Evolutionary conservation across 495 filamentous ascomycete genomes (phyloP).

Genomic region (Trichocladium antarcticum): DNA sequence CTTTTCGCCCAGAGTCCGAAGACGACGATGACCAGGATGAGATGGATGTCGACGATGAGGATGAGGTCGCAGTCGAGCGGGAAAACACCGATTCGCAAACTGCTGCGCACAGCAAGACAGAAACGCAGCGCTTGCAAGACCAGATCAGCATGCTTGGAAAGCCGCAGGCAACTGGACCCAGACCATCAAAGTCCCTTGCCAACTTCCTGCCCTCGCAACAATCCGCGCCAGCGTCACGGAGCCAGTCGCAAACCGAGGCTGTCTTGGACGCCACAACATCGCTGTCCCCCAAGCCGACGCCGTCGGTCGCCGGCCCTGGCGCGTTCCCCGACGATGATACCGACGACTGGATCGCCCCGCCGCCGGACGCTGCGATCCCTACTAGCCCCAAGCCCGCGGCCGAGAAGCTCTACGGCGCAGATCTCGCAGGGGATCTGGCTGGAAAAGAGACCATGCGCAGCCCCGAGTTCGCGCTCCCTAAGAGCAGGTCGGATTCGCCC

Average conservation of each 20-base stretch:
- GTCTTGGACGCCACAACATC: slow-evolving; percentile 30
- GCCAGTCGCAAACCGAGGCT: slow-evolving; percentile 39
- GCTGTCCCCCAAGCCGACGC: slow-evolving; percentile 26
- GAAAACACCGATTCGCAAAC: slow-evolving; percentile 29
- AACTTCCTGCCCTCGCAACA: slow-evolving; percentile 32
- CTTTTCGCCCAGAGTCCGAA: slow-evolving; percentile 26
- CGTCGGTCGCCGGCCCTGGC: slow-evolving; percentile 32
- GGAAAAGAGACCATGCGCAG: slow-evolving; percentile 34
- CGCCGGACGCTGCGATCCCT: slow-evolving; percentile 24
- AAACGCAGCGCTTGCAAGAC: slow-evolving; percentile 82
- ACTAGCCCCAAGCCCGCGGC: slow-evolving; percentile 38
- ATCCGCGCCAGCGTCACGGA: slow-evolving; percentile 8
- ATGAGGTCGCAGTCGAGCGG: slow-evolving; percentile 32
- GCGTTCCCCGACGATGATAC: slow-evolving; percentile 53
- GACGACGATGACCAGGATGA: slow-evolving; percentile 40
- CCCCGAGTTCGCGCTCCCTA: slow-evolving; percentile 33
- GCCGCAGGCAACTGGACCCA: slow-evolving; percentile 47
- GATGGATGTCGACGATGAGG: slow-evolving; percentile 51
- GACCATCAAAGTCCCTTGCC: slow-evolving; percentile 60
- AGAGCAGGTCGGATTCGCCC: slow-evolving; percentile 33
- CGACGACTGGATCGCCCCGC: slow-evolving; percentile 76
- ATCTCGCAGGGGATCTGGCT: slow-evolving; percentile 48
- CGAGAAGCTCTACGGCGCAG: slow-evolving; percentile 46
- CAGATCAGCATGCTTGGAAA: slow-evolving; percentile 90
- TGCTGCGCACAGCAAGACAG: slow-evolving; percentile 64